Evolutionary conservation across 345 rosid species (phyloP).

Genomic region (Eucalyptus pauciflora): DNA sequence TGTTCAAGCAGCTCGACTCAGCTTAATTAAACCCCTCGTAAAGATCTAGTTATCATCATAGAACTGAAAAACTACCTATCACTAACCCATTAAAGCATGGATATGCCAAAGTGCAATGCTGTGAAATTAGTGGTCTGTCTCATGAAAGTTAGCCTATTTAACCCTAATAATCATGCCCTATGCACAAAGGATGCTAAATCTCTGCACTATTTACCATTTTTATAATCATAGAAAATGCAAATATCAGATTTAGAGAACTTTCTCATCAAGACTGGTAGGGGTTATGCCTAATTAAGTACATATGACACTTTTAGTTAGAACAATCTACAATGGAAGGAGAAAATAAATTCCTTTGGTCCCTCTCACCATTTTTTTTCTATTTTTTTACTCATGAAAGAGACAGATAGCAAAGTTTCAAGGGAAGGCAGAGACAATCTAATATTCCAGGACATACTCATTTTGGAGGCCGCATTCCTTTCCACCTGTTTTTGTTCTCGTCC

Average conservation of each 20-base stretch:
- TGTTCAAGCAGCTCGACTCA: background rate
- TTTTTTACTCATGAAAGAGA: background rate
- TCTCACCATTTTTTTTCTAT: background rate
- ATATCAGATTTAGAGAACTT: background rate
- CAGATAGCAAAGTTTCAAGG: background rate
- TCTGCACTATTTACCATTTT: background rate
- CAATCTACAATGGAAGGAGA: background rate
- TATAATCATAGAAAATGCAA: background rate
- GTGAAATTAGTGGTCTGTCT: background rate
- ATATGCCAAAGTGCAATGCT: background rate
- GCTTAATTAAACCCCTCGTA: background rate
- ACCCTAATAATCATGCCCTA: background rate
- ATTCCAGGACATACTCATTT: background rate
- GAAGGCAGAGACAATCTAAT: background rate
- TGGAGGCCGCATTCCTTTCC: background rate
- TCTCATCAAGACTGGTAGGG: background rate
- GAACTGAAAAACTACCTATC: background rate
- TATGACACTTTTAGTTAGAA: background rate
- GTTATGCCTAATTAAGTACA: background rate
- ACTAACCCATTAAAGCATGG: background rate
- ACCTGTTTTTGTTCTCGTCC: background rate
- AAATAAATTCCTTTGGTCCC: background rate
- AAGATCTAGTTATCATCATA: background rate
- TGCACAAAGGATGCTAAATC: background rate
- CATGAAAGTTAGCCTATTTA: background rate